Percentiles rank a stretch among this genome's conserved stretches.
phyloP scores from a whole-genome alignment of 2,329 filamentous ascomycete genomes.

The Fusarium nelsonii region DNA sequence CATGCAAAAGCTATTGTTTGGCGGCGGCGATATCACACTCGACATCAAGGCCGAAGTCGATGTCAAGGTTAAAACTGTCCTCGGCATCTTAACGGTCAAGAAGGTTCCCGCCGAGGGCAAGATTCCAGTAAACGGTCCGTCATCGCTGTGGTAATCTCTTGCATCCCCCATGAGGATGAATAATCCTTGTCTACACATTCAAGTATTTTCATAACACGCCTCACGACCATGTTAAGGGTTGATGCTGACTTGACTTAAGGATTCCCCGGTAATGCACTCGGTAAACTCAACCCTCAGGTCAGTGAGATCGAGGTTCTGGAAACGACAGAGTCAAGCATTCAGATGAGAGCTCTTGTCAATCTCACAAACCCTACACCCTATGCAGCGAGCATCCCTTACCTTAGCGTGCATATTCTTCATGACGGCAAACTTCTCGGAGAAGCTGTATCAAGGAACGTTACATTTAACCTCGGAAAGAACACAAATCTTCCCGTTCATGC shows the following conservation, averaged over 20 bases:
- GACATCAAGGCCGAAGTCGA: slow-evolving; percentile 84
- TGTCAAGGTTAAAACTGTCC: slow-evolving; percentile 81
- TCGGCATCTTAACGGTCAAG: slow-evolving; percentile 85
- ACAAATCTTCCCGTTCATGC: slow-evolving; percentile 74
- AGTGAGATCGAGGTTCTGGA: slow-evolving; percentile 78
- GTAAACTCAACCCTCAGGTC: slow-evolving; percentile 70
- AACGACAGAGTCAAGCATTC: slow-evolving; percentile 78
- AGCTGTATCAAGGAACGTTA: slow-evolving; percentile 73
- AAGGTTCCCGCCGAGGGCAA: slow-evolving; percentile 87
- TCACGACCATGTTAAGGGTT: slow-evolving; percentile 33
- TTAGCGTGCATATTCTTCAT: slow-evolving; percentile 80
- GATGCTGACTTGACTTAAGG: slow-evolving; percentile 62
- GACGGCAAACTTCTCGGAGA: slow-evolving; percentile 83
- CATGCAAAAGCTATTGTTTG: slow-evolving; percentile 83
- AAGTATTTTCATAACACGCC: slow-evolving; percentile 51
- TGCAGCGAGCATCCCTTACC: slow-evolving; percentile 81
- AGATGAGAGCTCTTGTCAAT: slow-evolving; percentile 78
- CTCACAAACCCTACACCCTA: slow-evolving; percentile 93
- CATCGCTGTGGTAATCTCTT: slow-evolving; percentile 60
- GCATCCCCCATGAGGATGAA: slow-evolving; percentile 47
- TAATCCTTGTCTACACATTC: slow-evolving; percentile 41
- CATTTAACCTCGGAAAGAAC: slow-evolving; percentile 77
- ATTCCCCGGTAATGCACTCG: slow-evolving; percentile 66
- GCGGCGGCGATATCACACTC: slow-evolving; percentile 75
- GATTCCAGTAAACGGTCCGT: slow-evolving; percentile 95